phyloP scores from a whole-genome alignment of 441 rosid species.

The Arabidopsis lyrata region DNA sequence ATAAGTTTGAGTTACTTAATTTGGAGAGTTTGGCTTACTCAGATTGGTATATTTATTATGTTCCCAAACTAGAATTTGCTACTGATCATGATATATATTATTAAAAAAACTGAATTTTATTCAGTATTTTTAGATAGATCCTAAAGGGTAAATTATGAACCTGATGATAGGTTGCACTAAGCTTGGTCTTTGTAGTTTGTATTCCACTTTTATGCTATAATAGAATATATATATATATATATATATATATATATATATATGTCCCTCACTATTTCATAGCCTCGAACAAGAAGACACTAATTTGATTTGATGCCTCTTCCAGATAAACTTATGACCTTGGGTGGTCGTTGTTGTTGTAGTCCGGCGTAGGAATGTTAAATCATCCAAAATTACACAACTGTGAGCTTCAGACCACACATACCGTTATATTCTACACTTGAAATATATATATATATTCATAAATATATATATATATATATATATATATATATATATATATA shows the following conservation, averaged over 20 bases:
- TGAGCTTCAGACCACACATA: conserved; percentile 11
- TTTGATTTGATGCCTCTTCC: conserved; percentile 20
- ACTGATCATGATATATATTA: background rate
- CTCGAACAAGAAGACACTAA: conserved; percentile 14
- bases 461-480: background rate
- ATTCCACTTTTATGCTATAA: background rate
- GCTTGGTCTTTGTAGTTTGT: background rate
- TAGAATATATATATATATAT: too few species aligned
- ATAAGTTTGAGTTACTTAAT: conserved; percentile 24
- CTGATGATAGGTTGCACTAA: conserved; percentile 19
- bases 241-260: too few species aligned
- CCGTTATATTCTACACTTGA: background rate
- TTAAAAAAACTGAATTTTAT: background rate
- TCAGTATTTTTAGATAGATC: background rate
- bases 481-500: background rate
- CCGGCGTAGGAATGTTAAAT: background rate
- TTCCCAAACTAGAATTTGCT: conserved; percentile 7
- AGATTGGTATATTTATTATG: background rate
- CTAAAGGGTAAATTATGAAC: conserved; percentile 12
- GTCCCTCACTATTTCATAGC: conserved; percentile 15
- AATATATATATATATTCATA: background rate
- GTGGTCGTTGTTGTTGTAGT: conserved; percentile 11
- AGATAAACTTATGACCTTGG: conserved; percentile 16
- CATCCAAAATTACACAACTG: background rate
- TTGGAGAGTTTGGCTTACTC: conserved; percentile 7